Percentiles rank a stretch among this genome's conserved stretches.
Conservation (phyloP, 2,329 filamentous ascomycete species). For the Fusarium sp. region DNA sequence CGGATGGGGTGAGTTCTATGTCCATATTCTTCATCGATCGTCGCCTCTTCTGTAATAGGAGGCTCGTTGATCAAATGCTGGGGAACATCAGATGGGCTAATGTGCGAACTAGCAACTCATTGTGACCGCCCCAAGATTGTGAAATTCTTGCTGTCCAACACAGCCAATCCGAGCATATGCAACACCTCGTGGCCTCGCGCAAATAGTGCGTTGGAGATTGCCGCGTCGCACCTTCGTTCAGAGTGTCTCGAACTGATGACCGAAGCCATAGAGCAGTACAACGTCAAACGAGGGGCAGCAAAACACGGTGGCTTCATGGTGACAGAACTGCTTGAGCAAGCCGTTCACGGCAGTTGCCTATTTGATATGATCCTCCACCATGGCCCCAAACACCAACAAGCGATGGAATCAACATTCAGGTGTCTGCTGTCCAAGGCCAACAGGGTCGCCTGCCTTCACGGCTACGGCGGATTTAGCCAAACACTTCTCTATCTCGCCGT, state of each 20-base stretch:
- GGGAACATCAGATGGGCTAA: neutral
- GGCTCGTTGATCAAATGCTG: neutral
- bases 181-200: neutral
- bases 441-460: neutral
- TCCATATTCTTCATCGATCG: neutral
- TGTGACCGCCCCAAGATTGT: neutral
- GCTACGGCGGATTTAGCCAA: neutral
- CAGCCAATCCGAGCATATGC: neutral
- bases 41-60: neutral
- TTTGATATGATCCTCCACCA: neutral
- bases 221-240: neutral
- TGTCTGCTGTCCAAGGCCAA: neutral
- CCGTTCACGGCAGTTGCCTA: neutral
- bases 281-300: neutral
- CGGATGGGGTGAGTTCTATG: neutral
- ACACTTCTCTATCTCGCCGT: neutral
- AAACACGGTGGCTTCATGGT: neutral
- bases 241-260: neutral
- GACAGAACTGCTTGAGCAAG: neutral
- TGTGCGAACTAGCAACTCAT: neutral
- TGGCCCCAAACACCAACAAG: neutral
- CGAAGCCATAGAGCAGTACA: neutral
- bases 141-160: neutral
- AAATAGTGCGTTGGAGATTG: neutral
- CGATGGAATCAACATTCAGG: neutral